phyloP scores from a whole-genome alignment of 1,284 basidiomycete species.

The Wolfiporia cocos region DNA sequence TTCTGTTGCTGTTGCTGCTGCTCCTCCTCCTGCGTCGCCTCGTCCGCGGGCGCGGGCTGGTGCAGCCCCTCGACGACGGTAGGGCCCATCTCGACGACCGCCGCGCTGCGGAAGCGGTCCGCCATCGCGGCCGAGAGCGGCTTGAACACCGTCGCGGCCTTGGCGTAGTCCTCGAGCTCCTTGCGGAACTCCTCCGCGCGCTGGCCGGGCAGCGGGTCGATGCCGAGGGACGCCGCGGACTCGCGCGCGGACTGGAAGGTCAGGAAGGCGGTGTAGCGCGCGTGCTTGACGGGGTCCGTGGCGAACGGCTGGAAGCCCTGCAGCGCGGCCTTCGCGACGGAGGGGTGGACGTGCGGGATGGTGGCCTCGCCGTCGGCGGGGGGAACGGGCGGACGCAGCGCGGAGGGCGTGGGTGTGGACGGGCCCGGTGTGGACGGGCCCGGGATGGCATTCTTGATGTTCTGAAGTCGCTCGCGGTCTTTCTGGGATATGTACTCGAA shows the following conservation, averaged over 20 bases:
- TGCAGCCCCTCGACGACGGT: slow-evolving; percentile 72
- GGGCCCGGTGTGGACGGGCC: slow-evolving; percentile 18
- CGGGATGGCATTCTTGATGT: slow-evolving; percentile 38
- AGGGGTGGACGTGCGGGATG: slow-evolving; percentile 64
- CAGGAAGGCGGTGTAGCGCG: slow-evolving; percentile 83
- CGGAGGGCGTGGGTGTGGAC: slow-evolving; percentile 18
- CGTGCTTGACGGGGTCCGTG: slow-evolving; percentile 72
- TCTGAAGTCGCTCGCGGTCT: slow-evolving; percentile 79
- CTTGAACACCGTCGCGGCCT: slow-evolving; percentile 86
- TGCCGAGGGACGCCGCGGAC: slow-evolving; percentile 27
- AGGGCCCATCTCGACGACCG: slow-evolving; percentile 55
- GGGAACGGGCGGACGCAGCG: slow-evolving; percentile 33
- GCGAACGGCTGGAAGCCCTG: slow-evolving; percentile 85
- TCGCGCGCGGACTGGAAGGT: slow-evolving; percentile 57
- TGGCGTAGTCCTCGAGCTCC: slow-evolving; percentile 83
- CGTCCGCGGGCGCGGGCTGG: slow-evolving; percentile 42
- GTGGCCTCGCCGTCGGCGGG: slow-evolving; percentile 14
- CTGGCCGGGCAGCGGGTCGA: slow-evolving; percentile 47
- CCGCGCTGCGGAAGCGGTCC: slow-evolving; percentile 81
- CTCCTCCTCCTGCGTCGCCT: slow-evolving; percentile 27
- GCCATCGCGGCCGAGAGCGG: slow-evolving; percentile 93
- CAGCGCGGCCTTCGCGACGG: slow-evolving; percentile 81
- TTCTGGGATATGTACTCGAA: slow-evolving; percentile 93
- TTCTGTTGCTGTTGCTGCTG: slow-evolving; percentile 33
- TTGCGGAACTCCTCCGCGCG: slow-evolving; percentile 66